phyloP scores from a whole-genome alignment of 2,329 filamentous ascomycete genomes.

The Penicillium sp. region DNA sequence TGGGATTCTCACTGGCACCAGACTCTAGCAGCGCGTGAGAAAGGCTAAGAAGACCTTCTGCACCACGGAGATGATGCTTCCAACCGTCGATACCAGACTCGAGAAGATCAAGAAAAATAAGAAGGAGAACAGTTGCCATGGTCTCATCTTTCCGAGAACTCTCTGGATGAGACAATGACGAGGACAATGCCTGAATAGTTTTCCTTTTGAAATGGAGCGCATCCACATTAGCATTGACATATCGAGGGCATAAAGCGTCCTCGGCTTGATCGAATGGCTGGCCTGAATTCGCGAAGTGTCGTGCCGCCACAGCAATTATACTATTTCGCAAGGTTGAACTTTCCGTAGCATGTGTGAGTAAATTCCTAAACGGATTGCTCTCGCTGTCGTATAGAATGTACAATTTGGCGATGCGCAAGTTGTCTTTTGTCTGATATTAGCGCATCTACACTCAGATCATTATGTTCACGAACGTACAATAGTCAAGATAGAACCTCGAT shows the following conservation, averaged over 20 bases:
- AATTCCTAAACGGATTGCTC: slow-evolving; percentile 3
- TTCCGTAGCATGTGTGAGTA: neutral
- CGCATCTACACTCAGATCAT: neutral
- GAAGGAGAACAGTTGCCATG: slow-evolving; percentile 1
- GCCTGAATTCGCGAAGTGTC: neutral
- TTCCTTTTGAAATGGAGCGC: slow-evolving; percentile 24
- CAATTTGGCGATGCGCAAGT: slow-evolving; percentile 29
- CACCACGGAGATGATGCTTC: slow-evolving; percentile 7
- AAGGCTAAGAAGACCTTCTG: neutral
- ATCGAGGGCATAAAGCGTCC: neutral
- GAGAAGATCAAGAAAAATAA: slow-evolving; percentile 8
- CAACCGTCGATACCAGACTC: slow-evolving; percentile 9
- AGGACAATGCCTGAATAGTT: slow-evolving; percentile 17
- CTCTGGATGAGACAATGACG: slow-evolving; percentile 1
- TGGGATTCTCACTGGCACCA: neutral
- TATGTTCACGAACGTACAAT: slow-evolving; percentile 22
- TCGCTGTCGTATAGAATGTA: slow-evolving; percentile 19
- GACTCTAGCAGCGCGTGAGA: neutral
- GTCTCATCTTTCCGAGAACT: neutral
- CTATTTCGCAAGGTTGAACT: neutral
- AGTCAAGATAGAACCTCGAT: slow-evolving; percentile 31
- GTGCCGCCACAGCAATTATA: neutral
- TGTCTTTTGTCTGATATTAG: slow-evolving; percentile 20
- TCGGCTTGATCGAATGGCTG: neutral
- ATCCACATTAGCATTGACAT: slow-evolving; percentile 12